A percentile compares a stretch with the other conserved stretches of the same genome.
These are phyloP conservation scores for Erysiphe pulchra DNA, from an alignment of 2,329 filamentous ascomycete genomes.

Conservation along the genomic window DNA sequence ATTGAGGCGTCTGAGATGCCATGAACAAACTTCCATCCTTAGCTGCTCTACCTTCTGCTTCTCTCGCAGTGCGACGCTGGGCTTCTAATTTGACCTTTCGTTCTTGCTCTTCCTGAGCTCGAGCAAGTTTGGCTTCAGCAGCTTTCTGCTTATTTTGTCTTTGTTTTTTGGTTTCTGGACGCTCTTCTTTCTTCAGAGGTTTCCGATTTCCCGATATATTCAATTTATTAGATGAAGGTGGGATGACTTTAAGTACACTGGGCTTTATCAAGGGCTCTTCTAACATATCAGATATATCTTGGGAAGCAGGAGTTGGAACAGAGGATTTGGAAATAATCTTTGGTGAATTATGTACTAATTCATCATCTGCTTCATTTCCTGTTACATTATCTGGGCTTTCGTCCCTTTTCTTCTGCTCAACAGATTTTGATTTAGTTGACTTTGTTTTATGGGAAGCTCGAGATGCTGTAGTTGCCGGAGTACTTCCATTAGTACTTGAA, in stretches of 20 bases:
- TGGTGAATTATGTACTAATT: constrained; percentile 44
- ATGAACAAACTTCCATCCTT: constrained; percentile 48
- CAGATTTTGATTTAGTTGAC: constrained; percentile 43
- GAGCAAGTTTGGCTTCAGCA: constrained; percentile 49
- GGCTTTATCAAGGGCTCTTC: constrained; percentile 43
- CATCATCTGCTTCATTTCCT: constrained; percentile 50
- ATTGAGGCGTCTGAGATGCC: constrained; percentile 18
- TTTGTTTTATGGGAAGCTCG: constrained; percentile 19
- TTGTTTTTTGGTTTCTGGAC: constrained; percentile 72
- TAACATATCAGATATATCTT: constrained; percentile 77
- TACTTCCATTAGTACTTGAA: constrained; percentile 41
- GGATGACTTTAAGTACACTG: constrained; percentile 47
- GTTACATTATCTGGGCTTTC: constrained; percentile 22
- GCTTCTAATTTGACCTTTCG: constrained; percentile 55
- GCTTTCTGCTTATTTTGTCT: constrained; percentile 77
- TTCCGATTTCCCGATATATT: constrained; percentile 32
- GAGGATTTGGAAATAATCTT: constrained; percentile 26
- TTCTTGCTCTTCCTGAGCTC: constrained; percentile 54
- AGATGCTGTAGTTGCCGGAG: constrained; percentile 28
- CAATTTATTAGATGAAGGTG: constrained; percentile 29
- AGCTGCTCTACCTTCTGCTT: constrained; percentile 57
- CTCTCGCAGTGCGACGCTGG: constrained; percentile 57
- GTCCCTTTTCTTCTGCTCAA: constrained; percentile 22
- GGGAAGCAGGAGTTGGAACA: constrained; percentile 14
- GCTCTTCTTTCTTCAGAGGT: constrained; percentile 32